A percentile compares a stretch with the other conserved stretches of the same genome.
phyloP scores from a whole-genome alignment of 768 basidiomycete genomes.

The Podaxis rugospora region DNA sequence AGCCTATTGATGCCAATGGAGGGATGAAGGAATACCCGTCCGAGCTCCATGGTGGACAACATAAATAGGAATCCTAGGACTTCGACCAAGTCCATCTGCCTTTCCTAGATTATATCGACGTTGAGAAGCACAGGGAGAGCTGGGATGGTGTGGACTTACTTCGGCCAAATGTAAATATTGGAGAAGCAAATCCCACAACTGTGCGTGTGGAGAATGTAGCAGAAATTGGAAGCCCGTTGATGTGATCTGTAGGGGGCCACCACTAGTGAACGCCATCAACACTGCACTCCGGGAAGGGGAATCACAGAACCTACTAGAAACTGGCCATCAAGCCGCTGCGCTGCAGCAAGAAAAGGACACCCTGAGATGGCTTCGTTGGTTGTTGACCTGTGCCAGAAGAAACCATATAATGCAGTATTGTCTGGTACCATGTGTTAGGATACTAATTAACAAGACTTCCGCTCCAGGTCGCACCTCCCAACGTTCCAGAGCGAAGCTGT shows the following conservation, averaged over 20 bases:
- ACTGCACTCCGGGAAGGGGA: slow-evolving; percentile 1
- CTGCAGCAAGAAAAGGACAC: slow-evolving; percentile 79
- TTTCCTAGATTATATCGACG: slow-evolving; percentile 46
- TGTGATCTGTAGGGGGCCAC: slow-evolving; percentile 72
- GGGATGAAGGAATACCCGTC: slow-evolving; percentile 51
- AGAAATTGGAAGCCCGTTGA: slow-evolving; percentile 96
- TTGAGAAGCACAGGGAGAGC: slow-evolving; percentile 16
- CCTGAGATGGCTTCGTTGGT: slow-evolving; percentile 72
- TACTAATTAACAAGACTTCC: background rate
- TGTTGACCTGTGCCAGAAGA: slow-evolving; percentile 81
- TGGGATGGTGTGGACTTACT: slow-evolving; percentile 36
- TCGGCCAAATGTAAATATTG: slow-evolving; percentile 87
- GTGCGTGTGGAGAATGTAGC: slow-evolving; percentile 88
- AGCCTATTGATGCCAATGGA: slow-evolving; percentile 14
- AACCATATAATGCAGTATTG: slow-evolving; percentile 97
- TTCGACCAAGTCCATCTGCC: slow-evolving; percentile 89
- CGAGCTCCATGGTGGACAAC: slow-evolving; percentile 95
- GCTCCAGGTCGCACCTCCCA: slow-evolving; percentile 69
- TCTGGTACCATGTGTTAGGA: slow-evolving; percentile 42
- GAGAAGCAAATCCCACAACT: slow-evolving; percentile 91
- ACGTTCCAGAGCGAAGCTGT: slow-evolving; percentile 78
- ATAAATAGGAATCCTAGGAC: slow-evolving; percentile 94
- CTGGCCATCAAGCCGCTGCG: slow-evolving; percentile 84
- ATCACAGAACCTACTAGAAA: slow-evolving; percentile 44
- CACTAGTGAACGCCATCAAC: slow-evolving; percentile 30